phyloP scores from a whole-genome alignment of 306 rosid species.

The Prosopis cineraria region DNA sequence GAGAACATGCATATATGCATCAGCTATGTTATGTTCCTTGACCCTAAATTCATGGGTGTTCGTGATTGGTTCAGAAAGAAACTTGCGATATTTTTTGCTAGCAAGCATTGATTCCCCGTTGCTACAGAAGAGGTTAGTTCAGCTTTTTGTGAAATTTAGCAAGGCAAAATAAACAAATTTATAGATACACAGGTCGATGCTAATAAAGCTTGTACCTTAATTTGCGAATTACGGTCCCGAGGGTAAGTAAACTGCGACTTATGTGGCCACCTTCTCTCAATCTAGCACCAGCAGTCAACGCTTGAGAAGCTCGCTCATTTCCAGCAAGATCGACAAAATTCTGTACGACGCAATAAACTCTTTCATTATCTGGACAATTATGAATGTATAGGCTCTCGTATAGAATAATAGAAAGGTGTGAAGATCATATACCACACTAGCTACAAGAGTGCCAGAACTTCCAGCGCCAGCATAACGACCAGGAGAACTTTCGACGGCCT shows the following conservation, averaged over 20 bases:
- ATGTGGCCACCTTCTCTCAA: slow-evolving; percentile 95
- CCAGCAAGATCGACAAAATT: slow-evolving; percentile 96
- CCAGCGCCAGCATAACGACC: slow-evolving; percentile 41
- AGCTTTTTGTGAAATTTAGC: neutral
- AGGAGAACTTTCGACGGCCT: slow-evolving; percentile 85
- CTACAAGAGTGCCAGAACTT: slow-evolving; percentile 59
- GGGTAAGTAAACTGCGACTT: slow-evolving; percentile 84
- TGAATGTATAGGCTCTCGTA: neutral
- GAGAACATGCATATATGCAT: neutral
- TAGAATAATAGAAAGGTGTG: neutral
- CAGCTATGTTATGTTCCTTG: slow-evolving; percentile 6
- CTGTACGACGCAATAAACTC: slow-evolving; percentile 45
- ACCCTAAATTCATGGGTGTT: slow-evolving; percentile 1
- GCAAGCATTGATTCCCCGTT: slow-evolving; percentile 5
- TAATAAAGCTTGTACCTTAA: slow-evolving; percentile 56
- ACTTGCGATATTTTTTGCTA: slow-evolving; percentile 16
- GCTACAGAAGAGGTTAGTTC: slow-evolving; percentile 23
- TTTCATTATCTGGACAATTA: slow-evolving; percentile 7
- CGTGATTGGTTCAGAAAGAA: slow-evolving; percentile 13
- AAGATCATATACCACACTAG: slow-evolving; percentile 74
- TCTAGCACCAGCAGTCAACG: slow-evolving; percentile 75
- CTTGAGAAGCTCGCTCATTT: slow-evolving; percentile 89
- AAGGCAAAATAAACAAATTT: neutral
- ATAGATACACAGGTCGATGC: no score
- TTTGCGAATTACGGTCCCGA: slow-evolving; percentile 92